These are phyloP conservation scores for Extremus antarcticus DNA, from an alignment of 495 filamentous ascomycete species.

Conservation along the genomic window DNA sequence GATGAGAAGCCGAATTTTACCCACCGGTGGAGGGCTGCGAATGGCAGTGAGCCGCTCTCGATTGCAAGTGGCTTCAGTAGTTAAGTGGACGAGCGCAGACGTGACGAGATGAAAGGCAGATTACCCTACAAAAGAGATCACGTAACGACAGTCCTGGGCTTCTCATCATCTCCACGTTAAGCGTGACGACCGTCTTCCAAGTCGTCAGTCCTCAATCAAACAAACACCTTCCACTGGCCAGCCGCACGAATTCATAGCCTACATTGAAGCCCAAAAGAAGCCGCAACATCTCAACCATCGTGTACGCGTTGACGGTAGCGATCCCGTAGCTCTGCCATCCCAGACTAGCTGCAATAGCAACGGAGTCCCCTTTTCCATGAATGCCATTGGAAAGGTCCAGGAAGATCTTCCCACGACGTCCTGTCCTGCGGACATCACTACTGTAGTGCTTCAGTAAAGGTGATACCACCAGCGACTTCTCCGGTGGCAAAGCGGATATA, in stretches of 20 bases:
- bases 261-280: constrained; percentile 76
- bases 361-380: constrained; percentile 52
- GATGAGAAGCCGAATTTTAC: not conserved
- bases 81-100: too few relatives aligned
- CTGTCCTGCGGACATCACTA: constrained; percentile 11
- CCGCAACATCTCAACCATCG: constrained; percentile 66
- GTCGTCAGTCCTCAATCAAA: constrained; percentile 32
- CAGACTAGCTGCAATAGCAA: constrained; percentile 52
- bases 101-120: too few relatives aligned
- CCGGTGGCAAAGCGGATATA: constrained; percentile 63
- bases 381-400: constrained; percentile 64
- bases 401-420: constrained; percentile 56
- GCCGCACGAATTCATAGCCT: constrained; percentile 71
- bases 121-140: too few relatives aligned
- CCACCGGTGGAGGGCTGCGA: not conserved
- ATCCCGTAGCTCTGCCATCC: constrained; percentile 73
- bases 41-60: too few relatives aligned
- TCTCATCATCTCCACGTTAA: not conserved
- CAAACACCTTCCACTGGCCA: constrained; percentile 60
- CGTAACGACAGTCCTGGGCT: not conserved
- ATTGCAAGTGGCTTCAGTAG: too few relatives aligned
- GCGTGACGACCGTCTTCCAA: not conserved
- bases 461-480: constrained; percentile 69
- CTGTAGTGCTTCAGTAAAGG: constrained; percentile 60
- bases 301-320: constrained; percentile 69